phyloP scores from a whole-genome alignment of 2,329 filamentous ascomycete genomes.

The Fusarium globosum region DNA sequence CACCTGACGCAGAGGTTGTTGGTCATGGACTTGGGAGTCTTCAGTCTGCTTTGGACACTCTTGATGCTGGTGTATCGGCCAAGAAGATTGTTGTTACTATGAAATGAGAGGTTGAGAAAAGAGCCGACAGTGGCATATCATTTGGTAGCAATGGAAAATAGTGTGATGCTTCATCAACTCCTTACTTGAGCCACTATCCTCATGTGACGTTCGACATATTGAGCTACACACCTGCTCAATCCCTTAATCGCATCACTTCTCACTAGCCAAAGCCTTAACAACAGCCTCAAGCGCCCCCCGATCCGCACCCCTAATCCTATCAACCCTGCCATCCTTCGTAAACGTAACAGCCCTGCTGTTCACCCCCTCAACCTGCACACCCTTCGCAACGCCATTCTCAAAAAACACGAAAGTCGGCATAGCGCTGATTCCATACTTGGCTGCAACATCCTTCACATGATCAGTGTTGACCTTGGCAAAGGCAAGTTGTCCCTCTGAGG shows the following conservation, averaged over 20 bases:
- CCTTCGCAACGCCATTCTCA: slow-evolving; percentile 70
- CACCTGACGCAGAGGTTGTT: not conserved
- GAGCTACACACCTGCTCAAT: not conserved
- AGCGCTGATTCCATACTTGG: slow-evolving; percentile 81
- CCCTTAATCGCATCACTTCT: not conserved
- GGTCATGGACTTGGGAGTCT: slow-evolving; percentile 1
- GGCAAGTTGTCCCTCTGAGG: slow-evolving; percentile 62
- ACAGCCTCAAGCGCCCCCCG: slow-evolving; percentile 43
- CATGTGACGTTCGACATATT: not conserved
- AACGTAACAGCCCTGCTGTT: slow-evolving; percentile 37
- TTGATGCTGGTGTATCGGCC: slow-evolving; percentile 5
- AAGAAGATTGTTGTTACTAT: slow-evolving; percentile 15
- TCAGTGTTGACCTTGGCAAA: slow-evolving; percentile 95
- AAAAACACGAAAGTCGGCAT: slow-evolving; percentile 93
- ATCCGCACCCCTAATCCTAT: slow-evolving; percentile 48
- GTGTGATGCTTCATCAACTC: not conserved
- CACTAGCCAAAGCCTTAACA: slow-evolving; percentile 41
- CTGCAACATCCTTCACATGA: slow-evolving; percentile 76
- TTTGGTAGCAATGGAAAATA: not conserved
- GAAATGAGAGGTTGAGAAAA: not conserved
- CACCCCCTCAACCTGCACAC: slow-evolving; percentile 40
- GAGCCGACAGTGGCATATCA: not conserved
- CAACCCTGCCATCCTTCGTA: slow-evolving; percentile 44
- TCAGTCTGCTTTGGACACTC: not conserved
- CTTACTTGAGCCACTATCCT: too few relatives aligned